A percentile compares a stretch with the other conserved stretches of the same genome.
phyloP scores from a whole-genome alignment of 257 asterid genomes.

The Mitragyna speciosa region DNA sequence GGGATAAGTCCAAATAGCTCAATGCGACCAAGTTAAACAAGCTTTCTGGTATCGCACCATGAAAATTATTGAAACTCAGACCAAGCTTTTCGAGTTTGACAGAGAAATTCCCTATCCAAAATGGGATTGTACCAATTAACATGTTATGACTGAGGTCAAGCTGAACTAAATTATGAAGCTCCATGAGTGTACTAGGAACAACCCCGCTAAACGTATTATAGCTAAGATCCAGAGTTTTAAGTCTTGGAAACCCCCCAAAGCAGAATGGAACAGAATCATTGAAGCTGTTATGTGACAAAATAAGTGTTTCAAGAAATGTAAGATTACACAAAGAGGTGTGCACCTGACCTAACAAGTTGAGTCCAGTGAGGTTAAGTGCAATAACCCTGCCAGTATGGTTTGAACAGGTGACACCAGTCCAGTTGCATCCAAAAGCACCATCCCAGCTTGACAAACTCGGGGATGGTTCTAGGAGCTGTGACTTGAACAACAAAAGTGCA shows the following conservation, averaged over 20 bases:
- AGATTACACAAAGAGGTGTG: conserved; percentile 71
- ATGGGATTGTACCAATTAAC: conserved; percentile 49
- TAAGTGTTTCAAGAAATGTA: conserved; percentile 54
- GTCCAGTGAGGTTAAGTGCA: conserved; percentile 68
- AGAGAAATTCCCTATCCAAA: conserved; percentile 74
- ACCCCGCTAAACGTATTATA: conserved; percentile 48
- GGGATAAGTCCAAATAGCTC: conserved; percentile 66
- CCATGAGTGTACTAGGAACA: conserved; percentile 36
- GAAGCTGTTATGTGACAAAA: conserved; percentile 61
- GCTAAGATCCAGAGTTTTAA: conserved; percentile 61
- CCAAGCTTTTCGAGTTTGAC: conserved; percentile 43
- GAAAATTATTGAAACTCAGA: conserved; percentile 58
- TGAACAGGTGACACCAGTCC: conserved; percentile 60
- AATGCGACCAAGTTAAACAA: conserved; percentile 45
- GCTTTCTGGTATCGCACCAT: conserved; percentile 57
- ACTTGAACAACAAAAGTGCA: conserved; percentile 60
- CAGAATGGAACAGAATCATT: conserved; percentile 58
- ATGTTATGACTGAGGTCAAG: conserved; percentile 67
- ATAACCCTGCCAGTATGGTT: conserved; percentile 58
- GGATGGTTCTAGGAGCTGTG: conserved; percentile 50
- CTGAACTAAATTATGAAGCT: conserved; percentile 32
- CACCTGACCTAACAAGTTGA: conserved; percentile 57
- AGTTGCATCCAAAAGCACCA: conserved; percentile 24
- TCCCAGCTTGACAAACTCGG: conserved; percentile 55
- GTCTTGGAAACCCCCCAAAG: conserved; percentile 42